Conservation (phyloP, 1,139 yeast genomes). For the Pichia sp. region DNA sequence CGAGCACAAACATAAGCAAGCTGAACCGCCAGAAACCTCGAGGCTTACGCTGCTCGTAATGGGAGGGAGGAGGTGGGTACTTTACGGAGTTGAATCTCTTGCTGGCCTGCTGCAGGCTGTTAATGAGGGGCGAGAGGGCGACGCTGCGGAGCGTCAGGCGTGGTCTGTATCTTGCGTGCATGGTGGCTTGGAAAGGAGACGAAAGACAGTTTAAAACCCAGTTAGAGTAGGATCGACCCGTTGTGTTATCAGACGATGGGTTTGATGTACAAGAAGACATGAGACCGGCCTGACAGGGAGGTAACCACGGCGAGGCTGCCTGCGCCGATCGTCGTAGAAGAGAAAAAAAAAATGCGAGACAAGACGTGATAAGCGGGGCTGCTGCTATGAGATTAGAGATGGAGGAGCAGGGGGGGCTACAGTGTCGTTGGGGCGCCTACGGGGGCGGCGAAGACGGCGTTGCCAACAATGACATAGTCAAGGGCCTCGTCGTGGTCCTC, state of each 20-base stretch:
- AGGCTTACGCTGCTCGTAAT: conserved; percentile 16
- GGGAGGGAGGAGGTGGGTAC: conserved; percentile 21
- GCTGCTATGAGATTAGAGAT: no score
- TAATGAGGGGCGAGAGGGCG: neutral
- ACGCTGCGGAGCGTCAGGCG: neutral
- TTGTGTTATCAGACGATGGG: no score
- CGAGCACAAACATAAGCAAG: conserved; percentile 23
- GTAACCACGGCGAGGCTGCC: no score
- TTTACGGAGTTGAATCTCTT: conserved; percentile 14
- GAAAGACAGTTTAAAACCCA: no score
- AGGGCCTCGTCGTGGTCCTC: conserved; percentile 70
- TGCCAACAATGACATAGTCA: conserved; percentile 54
- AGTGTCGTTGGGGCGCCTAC: neutral
- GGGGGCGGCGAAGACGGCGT: conserved; percentile 20
- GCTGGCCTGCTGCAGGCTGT: neutral
- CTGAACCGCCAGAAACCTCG: conserved; percentile 8
- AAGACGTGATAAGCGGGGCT: no score
- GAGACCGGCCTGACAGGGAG: no score
- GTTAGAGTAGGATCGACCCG: no score
- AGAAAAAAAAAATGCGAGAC: no score
- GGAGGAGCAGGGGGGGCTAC: neutral
- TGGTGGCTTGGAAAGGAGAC: neutral
- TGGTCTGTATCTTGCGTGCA: neutral
- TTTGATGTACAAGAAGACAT: no score
- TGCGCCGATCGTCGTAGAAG: no score